Base-by-base conservation (phyloP, 2,329 filamentous ascomycete species). In the Clarireedia sp. region DNA sequence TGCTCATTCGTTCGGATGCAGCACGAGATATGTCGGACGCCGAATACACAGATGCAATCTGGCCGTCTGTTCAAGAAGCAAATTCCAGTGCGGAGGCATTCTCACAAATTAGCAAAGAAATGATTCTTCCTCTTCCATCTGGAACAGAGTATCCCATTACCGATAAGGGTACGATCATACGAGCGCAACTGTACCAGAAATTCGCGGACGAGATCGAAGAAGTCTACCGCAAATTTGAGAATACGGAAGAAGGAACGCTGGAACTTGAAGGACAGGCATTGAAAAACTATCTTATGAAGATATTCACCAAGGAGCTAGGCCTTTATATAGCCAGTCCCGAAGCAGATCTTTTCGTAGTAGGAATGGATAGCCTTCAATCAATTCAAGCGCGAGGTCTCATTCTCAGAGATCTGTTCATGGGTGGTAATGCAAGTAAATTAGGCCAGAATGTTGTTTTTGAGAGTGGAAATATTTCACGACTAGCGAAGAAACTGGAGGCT, bases 381-480 rank as follows among this genome's bases (percentile, higher is more conserved):
- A 80, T 81, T 21, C 74, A 75, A 50, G 74, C 81, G 52, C 75
- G 81, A 58, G 71, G 72, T 14, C 67, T 71, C 2, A 75, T 86
- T 23, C 67, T 78, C 53, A 73, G 74, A 10, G 70, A 75, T 0
- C 63, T 85, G 2, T 73, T 81, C 17, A 61, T 80, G 1, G 71
- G 72, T 1, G 73, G 74, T 0, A 67, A 72, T 14, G 26, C 19
- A 8, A 7, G 19, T 12, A 65, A 69, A 3, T 66, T 84, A 0
- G 73, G 75, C 0, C 74, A 79, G 50, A 85, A 83, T 51, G 71
- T 84, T 0, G 73, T 83, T 0, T 85, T 82, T 47, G 80, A 85
- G 38, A 71, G 77, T 43, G 77, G 76, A 0, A 79, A 74, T 2
- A 67, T 81, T 29, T 60, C 67, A 19, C 68, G 68, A 29, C 66